Evolutionary conservation across 768 basidiomycete genomes (phyloP).

Genomic region (Asterophora lycoperdoides): DNA sequence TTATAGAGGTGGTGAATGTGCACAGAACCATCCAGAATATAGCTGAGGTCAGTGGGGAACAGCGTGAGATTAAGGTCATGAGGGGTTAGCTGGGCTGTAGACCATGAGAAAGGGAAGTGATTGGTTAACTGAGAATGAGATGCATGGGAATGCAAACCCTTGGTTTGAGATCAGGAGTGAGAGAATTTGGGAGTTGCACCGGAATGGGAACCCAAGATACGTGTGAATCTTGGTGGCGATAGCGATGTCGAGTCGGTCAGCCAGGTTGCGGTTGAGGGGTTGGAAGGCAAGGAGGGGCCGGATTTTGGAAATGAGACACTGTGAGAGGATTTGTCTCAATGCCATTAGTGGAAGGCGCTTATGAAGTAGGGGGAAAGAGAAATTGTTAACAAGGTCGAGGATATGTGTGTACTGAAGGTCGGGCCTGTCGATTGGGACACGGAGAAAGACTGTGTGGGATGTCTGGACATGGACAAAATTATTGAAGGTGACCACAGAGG

Average conservation of each 20-base stretch:
- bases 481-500: neutral
- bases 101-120: too few relatives aligned
- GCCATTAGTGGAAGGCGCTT: neutral
- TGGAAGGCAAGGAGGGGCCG: neutral
- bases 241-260: neutral
- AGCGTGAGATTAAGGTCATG: too few relatives aligned
- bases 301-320: constrained; percentile 4
- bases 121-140: too few relatives aligned
- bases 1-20: too few relatives aligned
- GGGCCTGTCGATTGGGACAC: neutral
- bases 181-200: neutral
- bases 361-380: neutral
- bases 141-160: too few relatives aligned
- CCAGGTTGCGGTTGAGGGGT: neutral
- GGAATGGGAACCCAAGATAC: constrained; percentile 1
- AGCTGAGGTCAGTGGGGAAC: too few relatives aligned
- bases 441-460: neutral
- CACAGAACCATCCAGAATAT: too few relatives aligned
- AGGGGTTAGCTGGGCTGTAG: too few relatives aligned
- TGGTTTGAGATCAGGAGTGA: neutral
- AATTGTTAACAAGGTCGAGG: neutral
- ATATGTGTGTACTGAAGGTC: neutral
- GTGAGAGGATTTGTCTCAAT: neutral
- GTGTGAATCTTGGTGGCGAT: neutral
- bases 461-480: neutral